Conservation (phyloP, 1,284 basidiomycete species). For the Bondarzewia mesenterica region DNA sequence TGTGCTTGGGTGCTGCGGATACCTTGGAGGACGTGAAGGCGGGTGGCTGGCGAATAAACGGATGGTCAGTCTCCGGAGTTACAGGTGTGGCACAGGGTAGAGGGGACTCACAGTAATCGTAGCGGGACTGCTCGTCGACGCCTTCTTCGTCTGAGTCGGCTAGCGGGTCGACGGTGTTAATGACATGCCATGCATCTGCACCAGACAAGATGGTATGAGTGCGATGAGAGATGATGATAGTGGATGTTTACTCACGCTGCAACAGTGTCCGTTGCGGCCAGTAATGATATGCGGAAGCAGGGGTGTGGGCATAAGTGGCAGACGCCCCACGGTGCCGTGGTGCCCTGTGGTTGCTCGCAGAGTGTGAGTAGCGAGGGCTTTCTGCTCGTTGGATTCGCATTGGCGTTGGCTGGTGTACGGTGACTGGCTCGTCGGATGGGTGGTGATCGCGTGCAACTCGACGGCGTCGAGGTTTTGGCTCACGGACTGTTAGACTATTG, state of each 20-base stretch:
- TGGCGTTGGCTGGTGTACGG: too few species aligned
- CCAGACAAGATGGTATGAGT: background rate
- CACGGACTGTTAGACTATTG: too few species aligned
- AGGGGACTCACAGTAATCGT: constrained; percentile 42
- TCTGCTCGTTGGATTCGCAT: too few species aligned
- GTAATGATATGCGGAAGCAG: constrained; percentile 1
- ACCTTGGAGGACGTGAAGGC: background rate
- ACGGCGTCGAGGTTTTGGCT: too few species aligned
- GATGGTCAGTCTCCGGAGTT: too few species aligned
- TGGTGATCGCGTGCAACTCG: too few species aligned
- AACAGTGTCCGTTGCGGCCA: constrained; percentile 29
- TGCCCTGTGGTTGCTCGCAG: too few species aligned
- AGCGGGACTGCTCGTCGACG: constrained; percentile 43
- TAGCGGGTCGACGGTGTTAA: constrained; percentile 42
- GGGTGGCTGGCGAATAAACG: background rate
- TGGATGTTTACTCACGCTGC: constrained; percentile 37
- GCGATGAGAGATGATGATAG: constrained; percentile 3
- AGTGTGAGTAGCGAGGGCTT: too few species aligned
- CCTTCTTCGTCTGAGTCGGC: constrained; percentile 50
- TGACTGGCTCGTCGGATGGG: too few species aligned
- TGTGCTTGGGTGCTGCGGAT: background rate
- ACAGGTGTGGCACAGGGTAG: background rate
- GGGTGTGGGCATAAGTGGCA: too few species aligned
- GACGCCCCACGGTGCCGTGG: too few species aligned
- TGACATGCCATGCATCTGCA: constrained; percentile 52